These are phyloP conservation scores for Yarrowia hollandica DNA, from an alignment of 805 yeast species.

Conservation along the genomic window DNA sequence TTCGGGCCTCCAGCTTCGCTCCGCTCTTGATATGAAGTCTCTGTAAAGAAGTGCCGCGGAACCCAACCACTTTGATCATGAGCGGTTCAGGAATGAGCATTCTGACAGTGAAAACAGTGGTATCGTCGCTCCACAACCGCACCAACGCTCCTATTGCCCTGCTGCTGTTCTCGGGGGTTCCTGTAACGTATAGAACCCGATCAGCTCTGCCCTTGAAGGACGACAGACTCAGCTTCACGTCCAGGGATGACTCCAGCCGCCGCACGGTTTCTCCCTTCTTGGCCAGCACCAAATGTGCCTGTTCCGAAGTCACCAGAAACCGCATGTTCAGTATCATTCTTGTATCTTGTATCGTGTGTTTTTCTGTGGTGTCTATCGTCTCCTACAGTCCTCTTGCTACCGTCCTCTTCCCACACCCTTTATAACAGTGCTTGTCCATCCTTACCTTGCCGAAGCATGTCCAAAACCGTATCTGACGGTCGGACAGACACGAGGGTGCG, in stretches of 20 bases:
- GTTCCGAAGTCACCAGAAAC: background rate
- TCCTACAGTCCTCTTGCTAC: background rate
- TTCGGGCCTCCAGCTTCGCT: constrained; percentile 5
- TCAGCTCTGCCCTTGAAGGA: background rate
- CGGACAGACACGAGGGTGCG: no score
- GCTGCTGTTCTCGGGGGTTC: constrained; percentile 1
- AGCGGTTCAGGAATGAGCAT: constrained; percentile 9
- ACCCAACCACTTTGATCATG: constrained; percentile 7
- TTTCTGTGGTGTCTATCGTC: no score
- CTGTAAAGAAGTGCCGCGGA: background rate
- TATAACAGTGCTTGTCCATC: no score
- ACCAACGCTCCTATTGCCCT: constrained; percentile 7
- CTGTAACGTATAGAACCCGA: background rate
- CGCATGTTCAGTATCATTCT: background rate
- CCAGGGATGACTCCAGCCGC: background rate
- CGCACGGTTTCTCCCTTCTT: background rate
- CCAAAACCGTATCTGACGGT: constrained; percentile 9
- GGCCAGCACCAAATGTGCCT: background rate
- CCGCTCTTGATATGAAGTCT: constrained; percentile 1
- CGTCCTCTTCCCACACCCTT: no score
- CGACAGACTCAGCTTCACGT: background rate
- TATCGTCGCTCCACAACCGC: background rate
- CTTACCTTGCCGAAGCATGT: constrained; percentile 9
- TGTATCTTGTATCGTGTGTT: no score
- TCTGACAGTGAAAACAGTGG: background rate